These are phyloP conservation scores for Neurospora terricola DNA, from an alignment of 495 filamentous ascomycete genomes.

Conservation along the genomic window DNA sequence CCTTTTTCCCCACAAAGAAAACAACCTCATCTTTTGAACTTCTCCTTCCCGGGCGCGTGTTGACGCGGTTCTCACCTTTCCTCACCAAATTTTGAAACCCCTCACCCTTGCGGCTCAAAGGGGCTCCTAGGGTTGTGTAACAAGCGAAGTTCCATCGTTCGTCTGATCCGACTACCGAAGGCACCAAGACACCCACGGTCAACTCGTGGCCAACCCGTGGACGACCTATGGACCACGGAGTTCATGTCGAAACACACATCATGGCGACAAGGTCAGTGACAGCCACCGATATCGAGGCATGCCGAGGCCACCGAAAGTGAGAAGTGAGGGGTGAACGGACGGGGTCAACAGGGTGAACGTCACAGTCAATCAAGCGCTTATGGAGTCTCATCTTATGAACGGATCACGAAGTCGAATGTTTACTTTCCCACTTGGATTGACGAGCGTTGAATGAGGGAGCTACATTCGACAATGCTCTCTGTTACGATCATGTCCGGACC, in stretches of 20 bases:
- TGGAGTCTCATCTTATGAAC: background rate
- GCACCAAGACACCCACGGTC: background rate
- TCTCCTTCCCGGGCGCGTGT: background rate
- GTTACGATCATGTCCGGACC: background rate
- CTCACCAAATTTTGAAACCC: background rate
- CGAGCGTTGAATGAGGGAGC: background rate
- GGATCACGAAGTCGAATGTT: background rate
- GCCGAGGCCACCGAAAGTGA: background rate
- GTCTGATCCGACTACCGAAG: constrained; percentile 21
- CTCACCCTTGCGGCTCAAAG: constrained; percentile 17
- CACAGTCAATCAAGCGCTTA: background rate
- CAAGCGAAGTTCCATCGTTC: constrained; percentile 21
- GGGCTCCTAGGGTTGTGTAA: constrained; percentile 11
- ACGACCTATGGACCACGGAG: background rate
- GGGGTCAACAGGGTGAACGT: background rate
- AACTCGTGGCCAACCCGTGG: background rate
- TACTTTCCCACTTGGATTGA: background rate
- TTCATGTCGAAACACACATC: background rate
- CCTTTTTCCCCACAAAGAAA: background rate
- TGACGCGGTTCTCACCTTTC: background rate
- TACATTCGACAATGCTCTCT: background rate
- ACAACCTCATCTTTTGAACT: background rate
- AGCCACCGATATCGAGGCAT: background rate
- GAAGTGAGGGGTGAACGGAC: background rate
- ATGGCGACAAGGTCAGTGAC: constrained; percentile 1